phyloP scores from a whole-genome alignment of 495 filamentous ascomycete species.

The Hypomontagnella monticulosa region DNA sequence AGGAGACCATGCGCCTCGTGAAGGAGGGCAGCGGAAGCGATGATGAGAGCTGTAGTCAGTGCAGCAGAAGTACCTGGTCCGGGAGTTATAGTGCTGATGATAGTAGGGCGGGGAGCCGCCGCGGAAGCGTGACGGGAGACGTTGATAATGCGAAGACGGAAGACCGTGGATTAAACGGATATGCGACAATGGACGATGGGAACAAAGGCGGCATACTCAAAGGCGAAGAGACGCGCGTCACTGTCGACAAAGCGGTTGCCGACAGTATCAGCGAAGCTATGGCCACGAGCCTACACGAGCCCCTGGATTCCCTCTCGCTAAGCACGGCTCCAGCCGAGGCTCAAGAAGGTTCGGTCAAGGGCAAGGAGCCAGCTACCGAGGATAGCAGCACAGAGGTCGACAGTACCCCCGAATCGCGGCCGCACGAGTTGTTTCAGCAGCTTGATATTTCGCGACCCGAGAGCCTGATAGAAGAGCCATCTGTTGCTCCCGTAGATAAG shows the following conservation, averaged over 20 bases:
- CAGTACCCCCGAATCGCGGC: neutral
- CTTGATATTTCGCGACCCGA: neutral
- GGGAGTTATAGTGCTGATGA: conserved; percentile 48
- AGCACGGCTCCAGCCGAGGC: conserved; percentile 1
- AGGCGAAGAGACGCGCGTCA: conserved; percentile 10
- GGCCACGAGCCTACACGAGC: conserved; percentile 37
- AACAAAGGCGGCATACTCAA: neutral
- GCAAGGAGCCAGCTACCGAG: conserved; percentile 40
- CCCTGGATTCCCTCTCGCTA: conserved; percentile 13
- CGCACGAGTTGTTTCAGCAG: neutral
- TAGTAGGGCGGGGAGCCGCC: conserved; percentile 44
- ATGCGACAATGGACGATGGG: neutral
- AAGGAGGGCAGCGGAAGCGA: conserved; percentile 53
- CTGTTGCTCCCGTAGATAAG: neutral
- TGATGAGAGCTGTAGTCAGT: conserved; percentile 40
- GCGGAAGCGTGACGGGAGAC: conserved; percentile 44
- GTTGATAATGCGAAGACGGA: conserved; percentile 23
- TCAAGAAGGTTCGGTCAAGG: conserved; percentile 25
- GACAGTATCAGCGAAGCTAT: conserved; percentile 43
- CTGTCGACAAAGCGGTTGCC: conserved; percentile 33
- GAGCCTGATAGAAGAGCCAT: neutral
- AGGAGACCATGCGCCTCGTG: conserved; percentile 82
- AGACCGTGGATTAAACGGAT: conserved; percentile 21
- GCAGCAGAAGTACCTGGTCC: conserved; percentile 47
- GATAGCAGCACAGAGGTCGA: conserved; percentile 15